A percentile compares a stretch with the other conserved stretches of the same genome.
phyloP scores from a whole-genome alignment of 148 eudicot genomes.

The Mesembryanthemum crystallinum region DNA sequence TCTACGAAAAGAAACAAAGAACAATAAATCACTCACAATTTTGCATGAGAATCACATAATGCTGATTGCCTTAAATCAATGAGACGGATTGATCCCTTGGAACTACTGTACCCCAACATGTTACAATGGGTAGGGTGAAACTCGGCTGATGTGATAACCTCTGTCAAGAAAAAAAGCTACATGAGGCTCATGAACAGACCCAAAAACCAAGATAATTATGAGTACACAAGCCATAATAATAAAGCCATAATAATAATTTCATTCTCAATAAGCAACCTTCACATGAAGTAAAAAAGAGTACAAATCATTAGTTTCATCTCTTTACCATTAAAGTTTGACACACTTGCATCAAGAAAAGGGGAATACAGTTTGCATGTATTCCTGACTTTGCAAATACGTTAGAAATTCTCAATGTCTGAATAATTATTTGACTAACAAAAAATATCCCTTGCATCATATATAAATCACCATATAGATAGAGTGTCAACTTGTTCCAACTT shows the following conservation, averaged over 20 bases:
- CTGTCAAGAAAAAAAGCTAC: slow-evolving; percentile 33
- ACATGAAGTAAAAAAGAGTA: background rate
- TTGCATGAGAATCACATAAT: slow-evolving; percentile 69
- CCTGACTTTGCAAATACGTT: slow-evolving; percentile 4
- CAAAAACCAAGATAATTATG: background rate
- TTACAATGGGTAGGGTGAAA: slow-evolving; percentile 80
- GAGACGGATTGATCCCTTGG: slow-evolving; percentile 75
- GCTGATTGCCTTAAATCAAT: slow-evolving; percentile 85
- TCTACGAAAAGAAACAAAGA: slow-evolving; percentile 5
- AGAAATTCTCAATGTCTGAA: background rate
- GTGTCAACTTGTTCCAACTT: background rate
- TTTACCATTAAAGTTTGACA: background rate
- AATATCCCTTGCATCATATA: background rate
- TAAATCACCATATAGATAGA: background rate
- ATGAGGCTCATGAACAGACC: background rate
- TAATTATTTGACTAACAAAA: background rate
- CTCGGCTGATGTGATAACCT: slow-evolving; percentile 85
- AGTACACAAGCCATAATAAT: no score
- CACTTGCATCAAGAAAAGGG: background rate
- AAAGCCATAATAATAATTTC: background rate
- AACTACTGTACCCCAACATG: slow-evolving; percentile 76
- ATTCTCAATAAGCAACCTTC: slow-evolving; percentile 8
- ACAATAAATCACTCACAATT: slow-evolving; percentile 51
- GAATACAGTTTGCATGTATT: background rate
- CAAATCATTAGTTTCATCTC: background rate